These are phyloP conservation scores for Baudoinia panamericana DNA, from an alignment of 495 filamentous ascomycete species.

Conservation along the genomic window DNA sequence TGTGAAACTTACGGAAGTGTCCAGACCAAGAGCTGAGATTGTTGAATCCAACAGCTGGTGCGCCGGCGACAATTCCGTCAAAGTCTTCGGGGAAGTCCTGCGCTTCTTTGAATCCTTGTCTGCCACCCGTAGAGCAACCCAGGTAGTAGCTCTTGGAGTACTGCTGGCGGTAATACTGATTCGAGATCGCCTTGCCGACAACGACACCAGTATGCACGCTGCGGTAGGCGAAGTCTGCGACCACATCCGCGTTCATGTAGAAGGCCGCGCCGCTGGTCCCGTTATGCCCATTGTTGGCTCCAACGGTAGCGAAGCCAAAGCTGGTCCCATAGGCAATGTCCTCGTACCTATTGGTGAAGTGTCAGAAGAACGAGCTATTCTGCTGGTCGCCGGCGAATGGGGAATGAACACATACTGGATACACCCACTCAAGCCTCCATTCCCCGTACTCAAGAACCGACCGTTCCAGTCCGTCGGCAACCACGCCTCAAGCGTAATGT, in stretches of 20 bases:
- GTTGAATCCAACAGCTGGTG: slow-evolving; percentile 32
- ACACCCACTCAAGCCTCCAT: slow-evolving; percentile 25
- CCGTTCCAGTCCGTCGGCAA: slow-evolving; percentile 34
- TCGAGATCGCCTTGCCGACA: slow-evolving; percentile 36
- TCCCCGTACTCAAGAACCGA: slow-evolving; percentile 24
- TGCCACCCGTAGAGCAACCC: slow-evolving; percentile 45
- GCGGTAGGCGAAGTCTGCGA: slow-evolving; percentile 9
- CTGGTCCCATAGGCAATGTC: slow-evolving; percentile 25
- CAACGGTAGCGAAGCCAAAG: slow-evolving; percentile 43
- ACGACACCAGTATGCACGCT: slow-evolving; percentile 30
- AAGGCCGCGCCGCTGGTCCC: slow-evolving; percentile 28
- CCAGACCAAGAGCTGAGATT: slow-evolving; percentile 43
- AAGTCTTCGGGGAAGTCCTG: slow-evolving; percentile 40
- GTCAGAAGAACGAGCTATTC: no score
- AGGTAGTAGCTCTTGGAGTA: slow-evolving; percentile 41
- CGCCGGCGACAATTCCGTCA: slow-evolving; percentile 34
- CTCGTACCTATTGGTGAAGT: no score
- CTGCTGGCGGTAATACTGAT: slow-evolving; percentile 35
- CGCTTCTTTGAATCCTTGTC: slow-evolving; percentile 39
- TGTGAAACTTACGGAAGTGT: slow-evolving; percentile 32
- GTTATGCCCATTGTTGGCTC: slow-evolving; percentile 22
- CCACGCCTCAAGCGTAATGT: slow-evolving; percentile 46
- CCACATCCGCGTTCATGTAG: slow-evolving; percentile 42
- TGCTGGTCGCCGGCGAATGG: no score
- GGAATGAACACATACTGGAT: no score